These are phyloP conservation scores for Macrotyloma uniflorum DNA, from an alignment of 306 rosid genomes.

Conservation along the genomic window DNA sequence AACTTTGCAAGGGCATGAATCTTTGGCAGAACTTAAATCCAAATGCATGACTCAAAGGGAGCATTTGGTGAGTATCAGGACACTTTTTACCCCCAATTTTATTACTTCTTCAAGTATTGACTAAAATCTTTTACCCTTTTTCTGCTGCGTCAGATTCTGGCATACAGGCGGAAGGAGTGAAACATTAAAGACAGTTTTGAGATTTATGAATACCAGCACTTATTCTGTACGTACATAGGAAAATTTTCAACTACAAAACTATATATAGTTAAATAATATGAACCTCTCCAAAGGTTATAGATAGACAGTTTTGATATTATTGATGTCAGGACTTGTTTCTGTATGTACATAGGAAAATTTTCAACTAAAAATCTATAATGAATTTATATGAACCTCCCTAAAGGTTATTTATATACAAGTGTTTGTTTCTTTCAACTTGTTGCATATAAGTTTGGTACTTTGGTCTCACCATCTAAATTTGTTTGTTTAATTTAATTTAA, in stretches of 20 bases:
- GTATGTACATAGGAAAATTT: slow-evolving; percentile 4
- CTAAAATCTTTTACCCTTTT: slow-evolving; percentile 14
- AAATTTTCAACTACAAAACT: slow-evolving; percentile 14
- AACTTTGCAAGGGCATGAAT: slow-evolving; percentile 66
- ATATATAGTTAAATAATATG: slow-evolving; percentile 7
- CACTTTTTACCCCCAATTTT: neutral
- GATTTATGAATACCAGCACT: slow-evolving; percentile 11
- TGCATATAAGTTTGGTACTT: neutral
- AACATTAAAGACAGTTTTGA: slow-evolving; percentile 9
- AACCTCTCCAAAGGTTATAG: neutral
- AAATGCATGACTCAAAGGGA: slow-evolving; percentile 57
- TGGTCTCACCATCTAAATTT: neutral
- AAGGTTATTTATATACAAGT: slow-evolving; percentile 9
- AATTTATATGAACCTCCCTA: slow-evolving; percentile 14
- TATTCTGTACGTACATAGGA: slow-evolving; percentile 25
- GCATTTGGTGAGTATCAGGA: slow-evolving; percentile 61
- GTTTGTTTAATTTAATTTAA: too few relatives aligned
- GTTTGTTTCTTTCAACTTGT: neutral
- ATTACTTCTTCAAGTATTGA: neutral
- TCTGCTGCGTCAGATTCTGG: slow-evolving; percentile 73
- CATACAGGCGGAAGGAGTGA: slow-evolving; percentile 67
- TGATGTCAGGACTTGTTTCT: neutral
- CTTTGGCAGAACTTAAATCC: slow-evolving; percentile 66
- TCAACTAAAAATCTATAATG: neutral
- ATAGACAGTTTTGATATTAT: slow-evolving; percentile 8